A percentile compares a stretch with the other conserved stretches of the same genome.
Conservation (phyloP, 345 rosid species). For the Abelmoschus esculentus region DNA sequence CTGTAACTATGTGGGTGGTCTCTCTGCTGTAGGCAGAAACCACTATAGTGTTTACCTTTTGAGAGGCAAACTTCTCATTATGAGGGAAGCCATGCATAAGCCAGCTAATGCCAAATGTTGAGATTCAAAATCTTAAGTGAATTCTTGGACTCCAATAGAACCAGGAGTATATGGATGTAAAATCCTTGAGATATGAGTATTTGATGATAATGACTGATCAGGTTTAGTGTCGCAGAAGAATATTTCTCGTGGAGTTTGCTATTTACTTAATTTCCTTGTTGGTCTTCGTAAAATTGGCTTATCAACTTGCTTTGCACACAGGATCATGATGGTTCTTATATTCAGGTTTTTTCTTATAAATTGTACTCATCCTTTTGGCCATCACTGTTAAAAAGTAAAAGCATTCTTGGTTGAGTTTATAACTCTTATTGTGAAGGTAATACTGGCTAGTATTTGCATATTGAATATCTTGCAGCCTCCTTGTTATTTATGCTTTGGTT, state of each 20-base stretch:
- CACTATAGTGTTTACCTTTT: conserved; percentile 80
- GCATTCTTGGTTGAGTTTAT: conserved; percentile 90
- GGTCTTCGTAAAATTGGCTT: neutral
- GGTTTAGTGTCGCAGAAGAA: neutral
- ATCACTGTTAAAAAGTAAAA: conserved; percentile 60
- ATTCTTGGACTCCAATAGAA: conserved; percentile 89
- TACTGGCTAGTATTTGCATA: neutral
- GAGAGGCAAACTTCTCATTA: conserved; percentile 86
- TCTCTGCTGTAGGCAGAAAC: conserved; percentile 52
- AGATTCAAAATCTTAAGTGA: conserved; percentile 75
- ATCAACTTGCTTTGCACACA: conserved; percentile 15
- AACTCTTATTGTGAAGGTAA: conserved; percentile 93
- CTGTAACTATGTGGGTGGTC: conserved; percentile 26
- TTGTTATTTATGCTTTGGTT: neutral
- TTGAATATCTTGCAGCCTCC: neutral
- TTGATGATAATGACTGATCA: conserved; percentile 99
- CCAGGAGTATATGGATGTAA: conserved; percentile 52
- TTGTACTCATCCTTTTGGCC: conserved; percentile 97
- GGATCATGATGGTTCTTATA: conserved; percentile 99
- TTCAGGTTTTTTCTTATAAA: conserved; percentile 90
- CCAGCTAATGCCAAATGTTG: conserved; percentile 67
- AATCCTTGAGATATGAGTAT: conserved; percentile 87
- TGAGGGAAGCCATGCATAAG: conserved; percentile 78
- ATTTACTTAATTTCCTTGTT: neutral
- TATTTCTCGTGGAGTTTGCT: neutral